phyloP scores from a whole-genome alignment of 2,329 filamentous ascomycete genomes.

The Stachybotrys elegans region DNA sequence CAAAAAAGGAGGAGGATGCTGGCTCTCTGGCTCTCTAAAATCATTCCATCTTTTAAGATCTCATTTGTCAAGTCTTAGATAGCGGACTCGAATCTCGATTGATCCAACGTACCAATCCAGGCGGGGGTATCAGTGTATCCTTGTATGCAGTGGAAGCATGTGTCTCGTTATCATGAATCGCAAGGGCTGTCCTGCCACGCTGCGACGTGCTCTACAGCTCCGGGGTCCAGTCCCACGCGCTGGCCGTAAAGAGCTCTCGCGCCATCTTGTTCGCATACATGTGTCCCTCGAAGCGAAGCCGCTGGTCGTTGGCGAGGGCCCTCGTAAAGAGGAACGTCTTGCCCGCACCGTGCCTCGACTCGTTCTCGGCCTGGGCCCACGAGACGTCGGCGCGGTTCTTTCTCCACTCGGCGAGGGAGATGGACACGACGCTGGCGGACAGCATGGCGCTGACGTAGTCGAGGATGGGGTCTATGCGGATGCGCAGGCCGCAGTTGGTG shows the following conservation, averaged over 20 bases:
- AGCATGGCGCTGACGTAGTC: slow-evolving; percentile 59
- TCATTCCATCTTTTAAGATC: too few species aligned
- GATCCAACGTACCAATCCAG: too few species aligned
- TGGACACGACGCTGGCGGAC: slow-evolving; percentile 37
- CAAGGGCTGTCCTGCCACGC: too few species aligned
- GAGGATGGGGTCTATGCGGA: slow-evolving; percentile 59
- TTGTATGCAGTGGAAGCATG: too few species aligned
- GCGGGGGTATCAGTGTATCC: too few species aligned
- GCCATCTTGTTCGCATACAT: slow-evolving; percentile 48
- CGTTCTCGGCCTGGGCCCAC: slow-evolving; percentile 28
- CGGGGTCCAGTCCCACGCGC: slow-evolving; percentile 56
- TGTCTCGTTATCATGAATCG: too few species aligned
- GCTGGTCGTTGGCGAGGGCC: slow-evolving; percentile 42
- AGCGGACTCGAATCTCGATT: too few species aligned
- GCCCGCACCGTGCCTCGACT: slow-evolving; percentile 7
- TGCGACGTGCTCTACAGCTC: slow-evolving; percentile 32
- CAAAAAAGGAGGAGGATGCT: too few species aligned
- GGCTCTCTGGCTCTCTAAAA: too few species aligned
- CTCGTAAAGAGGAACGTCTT: slow-evolving; percentile 45
- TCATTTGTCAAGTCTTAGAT: too few species aligned
- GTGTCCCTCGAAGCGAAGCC: slow-evolving; percentile 42
- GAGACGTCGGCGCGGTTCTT: slow-evolving; percentile 30
- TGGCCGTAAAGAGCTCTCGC: slow-evolving; percentile 48
- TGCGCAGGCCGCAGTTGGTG: slow-evolving; percentile 65
- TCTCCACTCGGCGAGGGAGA: slow-evolving; percentile 43